Conservation (phyloP, 2,329 filamentous ascomycete species). For the Mycocentrospora acerina region DNA sequence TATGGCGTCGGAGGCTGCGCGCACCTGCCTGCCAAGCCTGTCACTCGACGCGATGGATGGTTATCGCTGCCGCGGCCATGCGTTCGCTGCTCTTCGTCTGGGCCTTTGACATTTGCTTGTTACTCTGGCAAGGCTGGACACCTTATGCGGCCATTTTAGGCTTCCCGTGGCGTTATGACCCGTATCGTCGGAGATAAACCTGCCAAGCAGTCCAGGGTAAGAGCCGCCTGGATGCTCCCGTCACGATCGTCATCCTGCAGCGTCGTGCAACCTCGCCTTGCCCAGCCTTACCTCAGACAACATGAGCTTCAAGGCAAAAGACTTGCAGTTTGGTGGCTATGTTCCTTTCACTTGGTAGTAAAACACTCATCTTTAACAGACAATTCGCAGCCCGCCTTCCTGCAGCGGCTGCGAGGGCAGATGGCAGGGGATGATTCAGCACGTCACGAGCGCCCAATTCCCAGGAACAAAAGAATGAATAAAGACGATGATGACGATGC, state of each 20-base stretch:
- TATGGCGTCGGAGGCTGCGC: slow-evolving; percentile 13
- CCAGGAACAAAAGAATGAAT: slow-evolving; percentile 48
- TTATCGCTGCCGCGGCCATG: neutral
- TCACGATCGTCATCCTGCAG: slow-evolving; percentile 6
- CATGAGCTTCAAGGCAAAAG: slow-evolving; percentile 66
- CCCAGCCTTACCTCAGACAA: slow-evolving; percentile 39
- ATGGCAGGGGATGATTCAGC: slow-evolving; percentile 53
- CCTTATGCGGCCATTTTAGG: too few relatives aligned
- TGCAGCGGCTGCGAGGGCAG: slow-evolving; percentile 53
- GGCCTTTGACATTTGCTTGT: neutral
- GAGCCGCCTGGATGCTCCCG: slow-evolving; percentile 10
- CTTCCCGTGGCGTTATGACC: neutral
- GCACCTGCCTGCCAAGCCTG: slow-evolving; percentile 7
- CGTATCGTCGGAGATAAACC: slow-evolving; percentile 8
- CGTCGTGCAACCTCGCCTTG: slow-evolving; percentile 5
- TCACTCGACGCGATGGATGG: slow-evolving; percentile 3
- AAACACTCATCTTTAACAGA: slow-evolving; percentile 43
- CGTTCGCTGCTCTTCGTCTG: neutral
- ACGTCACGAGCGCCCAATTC: slow-evolving; percentile 47
- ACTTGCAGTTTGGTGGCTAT: slow-evolving; percentile 62
- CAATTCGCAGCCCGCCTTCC: slow-evolving; percentile 53
- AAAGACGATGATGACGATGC: slow-evolving; percentile 72
- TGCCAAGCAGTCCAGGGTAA: slow-evolving; percentile 8
- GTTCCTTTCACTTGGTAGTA: slow-evolving; percentile 22
- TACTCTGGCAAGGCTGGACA: too few relatives aligned